Base-by-base conservation (phyloP, 257 asterid genomes). In the Nicotiana otophora region DNA sequence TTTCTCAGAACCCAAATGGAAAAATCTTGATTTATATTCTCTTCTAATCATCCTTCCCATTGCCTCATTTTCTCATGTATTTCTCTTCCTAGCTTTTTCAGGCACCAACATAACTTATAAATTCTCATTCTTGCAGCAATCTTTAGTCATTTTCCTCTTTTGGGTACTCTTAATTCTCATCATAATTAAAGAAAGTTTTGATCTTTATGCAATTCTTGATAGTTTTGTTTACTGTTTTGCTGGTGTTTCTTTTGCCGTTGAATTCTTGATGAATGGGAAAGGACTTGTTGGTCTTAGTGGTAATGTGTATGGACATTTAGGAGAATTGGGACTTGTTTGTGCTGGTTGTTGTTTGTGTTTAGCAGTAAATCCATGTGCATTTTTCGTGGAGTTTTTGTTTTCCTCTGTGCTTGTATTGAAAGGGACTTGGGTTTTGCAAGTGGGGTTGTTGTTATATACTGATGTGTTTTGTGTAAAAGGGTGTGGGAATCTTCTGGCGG, bases 351-450 rank as follows among this genome's bases (percentile, higher is more conserved):
- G 97, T 77, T 61, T 92, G 46, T 92, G 86, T 84, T 85, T 95
- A 55, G 91, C 96, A 26, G 77, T 93, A 81, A 83, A 86, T 51
- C 97, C 95, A 7, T 77, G 86, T 15, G 91, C 93, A 0, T 93
- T 91, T 74, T 88, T 92, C 2, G 96, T 93, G 0, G 96, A 92
- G 65, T 89, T 88, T 88, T 39, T 90, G 89, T 78, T 95, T 84
- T 93, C 96, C 2, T 91, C 85, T 33, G 93, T 92, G 67, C 80
- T 93, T 78, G 80, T 93, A 74, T 86, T 95, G 92, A 93, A 95
- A 89, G 96, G 94, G 19, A 89, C 90, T 82, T 95, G 98, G 98
- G 93, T 89, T 33, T 36, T 95, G 92, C 98, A 95, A 87, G 92
- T 86, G 81, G 98, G 98, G 2, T 69, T 95, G 62, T 90, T 94